phyloP scores from a whole-genome alignment of 208 protist species.

The Strigomonas culicis region DNA sequence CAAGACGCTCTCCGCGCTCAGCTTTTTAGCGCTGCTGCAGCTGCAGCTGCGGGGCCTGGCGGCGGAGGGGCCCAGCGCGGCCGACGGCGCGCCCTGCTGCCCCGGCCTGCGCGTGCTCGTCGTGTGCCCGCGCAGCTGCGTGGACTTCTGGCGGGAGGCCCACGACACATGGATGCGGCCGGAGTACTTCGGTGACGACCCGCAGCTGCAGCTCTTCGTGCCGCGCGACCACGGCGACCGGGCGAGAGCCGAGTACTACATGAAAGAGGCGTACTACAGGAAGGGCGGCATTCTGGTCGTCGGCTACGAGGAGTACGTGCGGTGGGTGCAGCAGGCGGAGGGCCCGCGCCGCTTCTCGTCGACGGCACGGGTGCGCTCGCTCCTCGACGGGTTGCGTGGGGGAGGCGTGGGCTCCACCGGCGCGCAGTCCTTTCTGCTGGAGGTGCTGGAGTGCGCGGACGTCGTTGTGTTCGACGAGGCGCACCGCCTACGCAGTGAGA shows the following conservation, averaged over 20 bases:
- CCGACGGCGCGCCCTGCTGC: slow-evolving; percentile 10
- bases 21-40: slow-evolving; percentile 72
- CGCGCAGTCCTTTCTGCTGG: slow-evolving; percentile 12
- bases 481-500: slow-evolving; percentile 53
- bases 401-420: background rate
- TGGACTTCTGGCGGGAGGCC: slow-evolving; percentile 62
- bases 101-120: slow-evolving; percentile 57
- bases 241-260: slow-evolving; percentile 6
- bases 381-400: slow-evolving; percentile 34
- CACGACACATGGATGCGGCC: slow-evolving; percentile 60
- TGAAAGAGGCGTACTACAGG: slow-evolving; percentile 43
- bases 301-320: slow-evolving; percentile 84
- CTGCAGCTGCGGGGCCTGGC: slow-evolving; percentile 33
- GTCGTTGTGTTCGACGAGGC: slow-evolving; percentile 83
- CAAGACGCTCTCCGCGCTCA: slow-evolving; percentile 76
- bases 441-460: slow-evolving; percentile 65
- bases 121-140: slow-evolving; percentile 67
- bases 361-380: slow-evolving; percentile 27
- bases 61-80: too few relatives aligned
- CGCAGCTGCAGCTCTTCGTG: slow-evolving; percentile 33
- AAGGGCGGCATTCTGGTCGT: slow-evolving; percentile 72
- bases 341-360: slow-evolving; percentile 11
- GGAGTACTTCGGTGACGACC: slow-evolving; percentile 29
- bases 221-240: slow-evolving; percentile 29
- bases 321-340: slow-evolving; percentile 18